Evolutionary conservation across 1,284 basidiomycete species (phyloP), one percentile per base, ranked within the genome.

Genomic region (Tausonia pullulans): DNA sequence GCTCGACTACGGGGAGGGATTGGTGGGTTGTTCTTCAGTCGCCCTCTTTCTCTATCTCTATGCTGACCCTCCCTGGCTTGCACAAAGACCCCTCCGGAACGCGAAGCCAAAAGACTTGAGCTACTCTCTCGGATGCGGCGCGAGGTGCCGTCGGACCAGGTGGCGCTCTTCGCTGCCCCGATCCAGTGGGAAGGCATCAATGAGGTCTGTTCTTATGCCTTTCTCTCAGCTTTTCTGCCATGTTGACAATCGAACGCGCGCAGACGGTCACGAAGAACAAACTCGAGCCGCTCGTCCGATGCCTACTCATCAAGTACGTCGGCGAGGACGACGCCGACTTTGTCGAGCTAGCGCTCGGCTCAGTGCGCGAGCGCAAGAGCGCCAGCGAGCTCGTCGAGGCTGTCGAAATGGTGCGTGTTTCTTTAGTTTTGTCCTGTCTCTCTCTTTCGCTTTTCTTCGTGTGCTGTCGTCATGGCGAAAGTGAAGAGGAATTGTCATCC

Each of bases 291-390:
- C 77, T 92, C 55, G 83, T 90, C 39, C 87, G 87, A 69, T 81
- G 82, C 11, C 81, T 87, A 70, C 90, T 95, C 82, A 81, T 82
- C 46, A 86, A 87, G 72, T 89, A 87, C 70, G 82, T 94, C 4
- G 90, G 90, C 65, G 89, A 92, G 71, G 88, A 90, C 68, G 75
- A 76, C 58, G 70, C 73, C 16, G 91, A 95, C 65, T 80, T 94
- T 61, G 85, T 90, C 59, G 87, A 93, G 81, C 94, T 91, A 72
- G 88, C 88, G 10, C 77, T 92, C 14, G 90, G 93, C 73, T 89
- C 93, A 74, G 76, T 94, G 58, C 87, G 88, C 72, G 88, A 90
- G 67, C 87, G 87, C 72, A 93, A 91, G 72, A 79, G 82, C 13
- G 87, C 90, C 0, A 80, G 81, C 62, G 90, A 89, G 70, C 80